Conservation (phyloP, 257 asterid species). For the Solanum clarkiae region DNA sequence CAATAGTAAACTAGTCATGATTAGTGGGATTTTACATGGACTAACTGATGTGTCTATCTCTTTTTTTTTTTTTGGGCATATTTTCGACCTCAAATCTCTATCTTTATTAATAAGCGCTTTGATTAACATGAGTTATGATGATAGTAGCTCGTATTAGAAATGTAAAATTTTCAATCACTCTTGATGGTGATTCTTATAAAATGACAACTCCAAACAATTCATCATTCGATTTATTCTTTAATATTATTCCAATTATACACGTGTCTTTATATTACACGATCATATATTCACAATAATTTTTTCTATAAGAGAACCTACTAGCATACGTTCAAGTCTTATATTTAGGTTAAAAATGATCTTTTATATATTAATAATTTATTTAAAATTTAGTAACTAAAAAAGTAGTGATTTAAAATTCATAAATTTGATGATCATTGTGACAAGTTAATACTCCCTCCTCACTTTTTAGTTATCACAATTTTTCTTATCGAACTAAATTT, state of each 20-base stretch:
- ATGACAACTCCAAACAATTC: background rate
- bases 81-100: too few relatives aligned
- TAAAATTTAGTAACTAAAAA: background rate
- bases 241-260: background rate
- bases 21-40: too few relatives aligned
- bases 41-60: too few relatives aligned
- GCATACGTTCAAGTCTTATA: background rate
- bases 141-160: too few relatives aligned
- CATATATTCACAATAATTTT: background rate
- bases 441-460: background rate
- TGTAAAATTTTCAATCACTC: too few relatives aligned
- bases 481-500: too few relatives aligned
- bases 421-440: background rate
- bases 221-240: background rate
- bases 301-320: background rate
- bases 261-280: background rate
- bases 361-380: background rate
- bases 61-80: background rate
- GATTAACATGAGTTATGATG: too few relatives aligned
- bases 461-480: too few relatives aligned
- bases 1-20: too few relatives aligned
- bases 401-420: background rate
- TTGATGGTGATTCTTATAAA: too few relatives aligned
- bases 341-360: background rate
- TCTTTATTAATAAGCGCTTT: too few relatives aligned